These are phyloP conservation scores for Nicotiana obtusifolia DNA, from an alignment of 257 asterid species.

Conservation along the genomic window DNA sequence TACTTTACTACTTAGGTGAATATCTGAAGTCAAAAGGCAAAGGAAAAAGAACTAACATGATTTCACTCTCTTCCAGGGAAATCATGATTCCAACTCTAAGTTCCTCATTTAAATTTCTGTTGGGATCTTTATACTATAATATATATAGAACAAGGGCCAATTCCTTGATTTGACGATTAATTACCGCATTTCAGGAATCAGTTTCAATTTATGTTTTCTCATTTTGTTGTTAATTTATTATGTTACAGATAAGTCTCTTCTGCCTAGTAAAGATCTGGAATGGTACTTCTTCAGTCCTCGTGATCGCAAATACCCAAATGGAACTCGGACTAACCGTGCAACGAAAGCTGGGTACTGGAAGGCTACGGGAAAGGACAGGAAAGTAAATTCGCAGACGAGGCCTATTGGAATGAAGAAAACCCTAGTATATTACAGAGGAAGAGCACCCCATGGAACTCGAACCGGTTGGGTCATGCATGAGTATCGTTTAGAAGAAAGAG, in stretches of 20 bases:
- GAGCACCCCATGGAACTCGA: slow-evolving; percentile 98
- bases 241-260: slow-evolving; percentile 66
- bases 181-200: background rate
- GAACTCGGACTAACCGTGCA: slow-evolving; percentile 93
- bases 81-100: background rate
- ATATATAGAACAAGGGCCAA: too few relatives aligned
- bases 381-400: slow-evolving; percentile 71
- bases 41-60: slow-evolving; percentile 25
- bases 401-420: slow-evolving; percentile 98
- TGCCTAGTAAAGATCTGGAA: slow-evolving; percentile 97
- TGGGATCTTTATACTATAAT: too few relatives aligned
- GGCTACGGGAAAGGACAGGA: slow-evolving; percentile 96
- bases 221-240: too few relatives aligned
- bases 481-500: slow-evolving; percentile 88
- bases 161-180: too few relatives aligned
- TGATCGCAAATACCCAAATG: slow-evolving; percentile 94
- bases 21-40: slow-evolving; percentile 34
- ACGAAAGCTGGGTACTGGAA: slow-evolving; percentile 97
- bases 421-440: slow-evolving; percentile 88
- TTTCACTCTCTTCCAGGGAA: slow-evolving; percentile 19
- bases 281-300: slow-evolving; percentile 98
- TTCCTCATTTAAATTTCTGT: background rate
- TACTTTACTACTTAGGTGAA: slow-evolving; percentile 17
- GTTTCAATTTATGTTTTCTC: too few relatives aligned
- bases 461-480: slow-evolving; percentile 99